A percentile compares a stretch with the other conserved stretches of the same genome.
Conservation (phyloP, 805 yeast species). For the Monosporozyma servazzii region DNA sequence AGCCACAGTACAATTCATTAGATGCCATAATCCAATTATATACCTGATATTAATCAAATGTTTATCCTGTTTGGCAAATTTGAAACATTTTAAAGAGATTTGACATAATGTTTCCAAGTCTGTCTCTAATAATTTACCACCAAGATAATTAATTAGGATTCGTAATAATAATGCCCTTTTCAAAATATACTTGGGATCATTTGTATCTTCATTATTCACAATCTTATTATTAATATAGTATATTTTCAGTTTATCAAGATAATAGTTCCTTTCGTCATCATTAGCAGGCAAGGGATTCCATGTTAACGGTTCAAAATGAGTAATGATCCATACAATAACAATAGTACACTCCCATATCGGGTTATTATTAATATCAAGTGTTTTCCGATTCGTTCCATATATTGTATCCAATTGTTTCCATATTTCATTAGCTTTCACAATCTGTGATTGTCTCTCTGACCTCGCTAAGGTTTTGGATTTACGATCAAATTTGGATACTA, state of each 20-base stretch:
- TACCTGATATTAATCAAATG: slow-evolving; percentile 20
- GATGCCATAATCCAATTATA: slow-evolving; percentile 27
- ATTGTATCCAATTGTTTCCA: slow-evolving; percentile 15
- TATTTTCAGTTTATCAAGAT: slow-evolving; percentile 13
- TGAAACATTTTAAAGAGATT: slow-evolving; percentile 23
- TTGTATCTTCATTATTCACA: neutral
- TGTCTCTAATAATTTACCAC: slow-evolving; percentile 25
- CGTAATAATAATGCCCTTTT: slow-evolving; percentile 23
- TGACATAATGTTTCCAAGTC: slow-evolving; percentile 19
- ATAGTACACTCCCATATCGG: slow-evolving; percentile 23
- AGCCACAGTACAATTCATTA: slow-evolving; percentile 26
- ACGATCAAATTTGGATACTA: slow-evolving; percentile 7
- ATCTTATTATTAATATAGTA: slow-evolving; percentile 19
- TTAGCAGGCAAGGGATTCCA: slow-evolving; percentile 21
- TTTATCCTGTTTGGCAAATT: slow-evolving; percentile 15
- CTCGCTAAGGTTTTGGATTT: slow-evolving; percentile 4
- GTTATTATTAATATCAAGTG: slow-evolving; percentile 14
- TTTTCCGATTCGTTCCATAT: neutral
- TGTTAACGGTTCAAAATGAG: slow-evolving; percentile 28
- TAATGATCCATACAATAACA: slow-evolving; percentile 22
- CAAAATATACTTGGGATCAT: slow-evolving; percentile 7
- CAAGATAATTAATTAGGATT: slow-evolving; percentile 23
- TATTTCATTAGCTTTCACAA: slow-evolving; percentile 7
- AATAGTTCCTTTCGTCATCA: slow-evolving; percentile 15
- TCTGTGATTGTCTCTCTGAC: slow-evolving; percentile 7